phyloP scores from a whole-genome alignment of 2,329 filamentous ascomycete species.

The Apiospora pterosperma region DNA sequence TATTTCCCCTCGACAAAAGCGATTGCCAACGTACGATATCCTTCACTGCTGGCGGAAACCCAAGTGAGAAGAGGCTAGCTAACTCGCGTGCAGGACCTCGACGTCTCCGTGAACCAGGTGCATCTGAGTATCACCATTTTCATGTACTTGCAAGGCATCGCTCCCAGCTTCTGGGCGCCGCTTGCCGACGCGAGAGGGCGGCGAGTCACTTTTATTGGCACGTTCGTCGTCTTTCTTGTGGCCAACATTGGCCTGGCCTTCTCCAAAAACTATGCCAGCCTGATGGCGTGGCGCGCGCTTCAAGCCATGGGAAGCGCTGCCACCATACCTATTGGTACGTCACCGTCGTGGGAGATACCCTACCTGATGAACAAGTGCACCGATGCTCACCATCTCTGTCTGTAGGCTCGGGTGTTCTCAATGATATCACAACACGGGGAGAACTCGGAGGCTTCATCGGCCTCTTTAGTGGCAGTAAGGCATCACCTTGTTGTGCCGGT shows the following conservation, averaged over 20 bases:
- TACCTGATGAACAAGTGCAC: neutral
- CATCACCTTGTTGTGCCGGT: neutral
- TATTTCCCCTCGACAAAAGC: conserved; percentile 43
- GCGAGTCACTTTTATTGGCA: conserved; percentile 38
- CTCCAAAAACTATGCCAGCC: conserved; percentile 35
- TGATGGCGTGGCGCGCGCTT: conserved; percentile 42
- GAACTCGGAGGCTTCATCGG: conserved; percentile 28
- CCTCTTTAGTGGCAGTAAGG: conserved; percentile 29
- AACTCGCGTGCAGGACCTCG: conserved; percentile 22
- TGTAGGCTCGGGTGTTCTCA: conserved; percentile 27
- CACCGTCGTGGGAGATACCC: too few relatives aligned
- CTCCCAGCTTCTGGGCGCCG: conserved; percentile 45
- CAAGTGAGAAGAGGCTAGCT: neutral
- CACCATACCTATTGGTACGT: conserved; percentile 42
- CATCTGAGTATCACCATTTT: conserved; percentile 43
- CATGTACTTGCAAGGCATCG: conserved; percentile 47
- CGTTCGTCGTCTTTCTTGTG: conserved; percentile 43
- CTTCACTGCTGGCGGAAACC: neutral
- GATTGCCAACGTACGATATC: conserved; percentile 28
- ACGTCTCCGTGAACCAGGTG: conserved; percentile 27
- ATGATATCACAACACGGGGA: conserved; percentile 24
- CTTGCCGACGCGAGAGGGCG: conserved; percentile 45
- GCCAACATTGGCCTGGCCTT: conserved; percentile 44
- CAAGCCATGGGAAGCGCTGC: conserved; percentile 46
- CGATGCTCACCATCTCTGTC: neutral